A percentile compares a stretch with the other conserved stretches of the same genome.
Conservation (phyloP, 1,139 yeast species). For the Kazachstania sp. region DNA sequence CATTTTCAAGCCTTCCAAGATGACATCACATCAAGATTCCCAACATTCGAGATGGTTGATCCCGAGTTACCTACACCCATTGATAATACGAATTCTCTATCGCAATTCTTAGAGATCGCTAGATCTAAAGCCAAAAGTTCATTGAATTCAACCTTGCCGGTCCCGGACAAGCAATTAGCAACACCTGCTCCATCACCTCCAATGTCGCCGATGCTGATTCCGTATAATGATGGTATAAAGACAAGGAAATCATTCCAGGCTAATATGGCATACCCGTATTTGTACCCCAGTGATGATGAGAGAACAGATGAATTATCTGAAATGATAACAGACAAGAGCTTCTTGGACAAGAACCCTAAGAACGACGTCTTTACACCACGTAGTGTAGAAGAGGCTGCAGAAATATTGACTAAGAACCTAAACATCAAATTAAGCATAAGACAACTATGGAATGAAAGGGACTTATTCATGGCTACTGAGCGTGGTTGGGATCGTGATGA, state of each 20-base stretch:
- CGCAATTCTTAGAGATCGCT: conserved; percentile 54
- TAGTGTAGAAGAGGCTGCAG: conserved; percentile 72
- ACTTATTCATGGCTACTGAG: conserved; percentile 64
- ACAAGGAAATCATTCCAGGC: conserved; percentile 64
- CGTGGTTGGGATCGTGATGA: conserved; percentile 45
- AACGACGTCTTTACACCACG: conserved; percentile 43
- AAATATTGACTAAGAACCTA: conserved; percentile 52
- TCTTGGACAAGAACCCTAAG: conserved; percentile 2
- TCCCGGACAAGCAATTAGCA: conserved; percentile 65
- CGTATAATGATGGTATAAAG: conserved; percentile 12
- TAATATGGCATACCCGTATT: conserved; percentile 69
- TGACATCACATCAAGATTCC: conserved; percentile 67
- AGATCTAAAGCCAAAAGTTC: conserved; percentile 47
- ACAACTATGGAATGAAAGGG: conserved; percentile 67
- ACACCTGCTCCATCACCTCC: conserved; percentile 90
- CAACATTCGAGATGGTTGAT: conserved; percentile 50
- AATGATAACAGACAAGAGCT: conserved; percentile 7
- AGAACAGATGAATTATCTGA: conserved; percentile 18
- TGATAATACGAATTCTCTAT: conserved; percentile 45
- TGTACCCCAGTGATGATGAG: conserved; percentile 48
- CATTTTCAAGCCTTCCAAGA: conserved; percentile 75
- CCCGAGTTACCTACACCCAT: conserved; percentile 38
- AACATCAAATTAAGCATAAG: conserved; percentile 53
- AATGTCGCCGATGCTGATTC: conserved; percentile 40
- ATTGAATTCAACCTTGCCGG: conserved; percentile 40